These are phyloP conservation scores for Cordyceps sp. DNA, from an alignment of 2,329 filamentous ascomycete species.

Conservation along the genomic window DNA sequence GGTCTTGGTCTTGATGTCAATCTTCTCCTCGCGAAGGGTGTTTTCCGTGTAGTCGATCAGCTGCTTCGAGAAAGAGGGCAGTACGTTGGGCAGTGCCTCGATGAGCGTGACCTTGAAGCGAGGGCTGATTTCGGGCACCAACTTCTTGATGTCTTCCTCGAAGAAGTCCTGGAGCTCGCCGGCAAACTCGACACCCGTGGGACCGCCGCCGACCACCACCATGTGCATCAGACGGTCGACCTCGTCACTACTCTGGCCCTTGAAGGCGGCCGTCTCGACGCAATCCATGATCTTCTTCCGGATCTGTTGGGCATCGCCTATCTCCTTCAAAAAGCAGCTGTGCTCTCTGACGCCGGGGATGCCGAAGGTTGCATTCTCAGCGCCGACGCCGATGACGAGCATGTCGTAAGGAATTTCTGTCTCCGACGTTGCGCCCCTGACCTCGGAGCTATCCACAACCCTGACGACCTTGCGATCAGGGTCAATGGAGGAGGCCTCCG, in stretches of 20 bases:
- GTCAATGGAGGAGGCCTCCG: conserved; percentile 90
- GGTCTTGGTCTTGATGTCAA: conserved; percentile 94
- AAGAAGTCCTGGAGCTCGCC: conserved; percentile 98
- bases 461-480: conserved; percentile 75
- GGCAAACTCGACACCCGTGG: conserved; percentile 95
- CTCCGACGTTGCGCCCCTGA: conserved; percentile 66
- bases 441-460: conserved; percentile 82
- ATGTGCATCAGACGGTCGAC: conserved; percentile 91
- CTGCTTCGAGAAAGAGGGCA: conserved; percentile 98
- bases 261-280: conserved; percentile 95
- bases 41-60: conserved; percentile 98
- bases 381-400: conserved; percentile 92
- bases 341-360: conserved; percentile 91
- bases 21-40: conserved; percentile 97
- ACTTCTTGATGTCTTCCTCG: conserved; percentile 93
- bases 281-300: conserved; percentile 99
- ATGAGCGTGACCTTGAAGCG: conserved; percentile 97
- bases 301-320: conserved; percentile 86
- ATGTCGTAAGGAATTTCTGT: conserved; percentile 96
- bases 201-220: conserved; percentile 88
- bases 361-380: conserved; percentile 96
- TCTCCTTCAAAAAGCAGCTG: conserved; percentile 98
- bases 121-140: conserved; percentile 86
- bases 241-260: conserved; percentile 80
- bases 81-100: conserved; percentile 87